Base-by-base conservation (phyloP, 495 filamentous ascomycete species). In the Neurospora sp. region DNA sequence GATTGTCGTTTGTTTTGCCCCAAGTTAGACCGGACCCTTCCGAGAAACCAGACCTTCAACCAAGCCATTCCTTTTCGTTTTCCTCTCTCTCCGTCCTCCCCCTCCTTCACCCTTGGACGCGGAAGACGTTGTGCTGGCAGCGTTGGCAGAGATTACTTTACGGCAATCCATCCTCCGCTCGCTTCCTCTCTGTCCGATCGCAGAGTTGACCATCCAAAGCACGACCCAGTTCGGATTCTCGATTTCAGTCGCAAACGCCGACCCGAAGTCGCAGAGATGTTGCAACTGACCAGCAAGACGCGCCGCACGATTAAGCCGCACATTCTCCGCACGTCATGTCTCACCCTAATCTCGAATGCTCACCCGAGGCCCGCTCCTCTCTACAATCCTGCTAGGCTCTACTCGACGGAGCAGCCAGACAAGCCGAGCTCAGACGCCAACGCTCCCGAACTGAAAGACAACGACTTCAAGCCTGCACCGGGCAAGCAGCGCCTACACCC, bases 301-400 rank as follows among this genome's bases (percentile, higher is more conserved):
- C 71, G 72, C 35, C 73, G 69, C 40, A 20, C 70, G 45, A 31
- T 74, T 27, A 53, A 27, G 61, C 69, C 72, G 35, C 40, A 37
- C 9, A 76, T 76, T 68, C 70, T 79, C 40, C 77, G 77, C 76
- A 71, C 73, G 74, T 70, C 71, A 74, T 79, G 77, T 45, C 77
- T 74, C 40, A 22, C 44, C 40, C 71, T 74, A 5, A 69, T 74
- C 12, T 59, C 59, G 69, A 69, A 71, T 59, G 59, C 39, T 31
- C 16, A 72, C n/a, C 14, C 68, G 38, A 69, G 59, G 42, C 61
- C 27, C 40, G 71, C 71, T 27, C 48, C 45, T 12, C 53, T 72
- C 17, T 70, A 69, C 59, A 45, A 68, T 48, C 65, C 70, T 68
- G 72, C 71, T 40, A 69, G 61, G 68, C 59, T 65, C 53, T 65